These are phyloP conservation scores for Albifimbria verrucaria DNA, from an alignment of 2,329 filamentous ascomycete species.

Conservation along the genomic window DNA sequence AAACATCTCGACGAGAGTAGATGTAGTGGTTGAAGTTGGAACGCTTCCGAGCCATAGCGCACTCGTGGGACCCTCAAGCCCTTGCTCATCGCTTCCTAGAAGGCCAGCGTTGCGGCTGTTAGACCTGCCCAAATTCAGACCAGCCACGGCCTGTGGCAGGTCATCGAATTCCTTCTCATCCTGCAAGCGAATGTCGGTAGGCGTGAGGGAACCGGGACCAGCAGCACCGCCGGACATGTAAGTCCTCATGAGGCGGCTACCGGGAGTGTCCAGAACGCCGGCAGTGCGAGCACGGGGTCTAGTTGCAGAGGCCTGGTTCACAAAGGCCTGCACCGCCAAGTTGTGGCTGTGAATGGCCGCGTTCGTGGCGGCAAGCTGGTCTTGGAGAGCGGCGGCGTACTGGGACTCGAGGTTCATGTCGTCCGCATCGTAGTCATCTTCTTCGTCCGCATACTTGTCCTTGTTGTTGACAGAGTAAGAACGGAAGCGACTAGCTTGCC, in stretches of 20 bases:
- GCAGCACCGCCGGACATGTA: constrained; percentile 71
- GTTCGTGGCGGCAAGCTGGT: constrained; percentile 61
- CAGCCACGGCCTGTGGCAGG: constrained; percentile 77
- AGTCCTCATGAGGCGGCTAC: constrained; percentile 61
- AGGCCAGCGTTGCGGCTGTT: constrained; percentile 65
- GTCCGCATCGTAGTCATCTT: constrained; percentile 67
- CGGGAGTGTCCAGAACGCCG: constrained; percentile 80
- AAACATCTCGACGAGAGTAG: constrained; percentile 93
- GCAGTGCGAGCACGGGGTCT: constrained; percentile 88
- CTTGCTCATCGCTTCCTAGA: constrained; percentile 72
- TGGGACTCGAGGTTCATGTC: constrained; percentile 50
- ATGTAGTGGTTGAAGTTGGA: constrained; percentile 92
- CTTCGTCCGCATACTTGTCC: constrained; percentile 90
- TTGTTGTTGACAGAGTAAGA: constrained; percentile 99
- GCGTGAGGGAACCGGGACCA: constrained; percentile 71
- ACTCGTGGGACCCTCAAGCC: constrained; percentile 83
- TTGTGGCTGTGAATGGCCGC: constrained; percentile 86
- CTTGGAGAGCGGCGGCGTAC: constrained; percentile 59
- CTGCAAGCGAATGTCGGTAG: constrained; percentile 69
- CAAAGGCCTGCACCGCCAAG: constrained; percentile 87
- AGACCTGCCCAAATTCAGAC: constrained; percentile 67
- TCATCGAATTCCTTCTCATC: constrained; percentile 79
- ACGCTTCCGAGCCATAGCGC: constrained; percentile 97
- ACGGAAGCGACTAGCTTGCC: constrained; percentile 81
- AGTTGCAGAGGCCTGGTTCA: constrained; percentile 75